phyloP scores from a whole-genome alignment of 2,329 filamentous ascomycete genomes.

The Pseudocercospora eumusae region DNA sequence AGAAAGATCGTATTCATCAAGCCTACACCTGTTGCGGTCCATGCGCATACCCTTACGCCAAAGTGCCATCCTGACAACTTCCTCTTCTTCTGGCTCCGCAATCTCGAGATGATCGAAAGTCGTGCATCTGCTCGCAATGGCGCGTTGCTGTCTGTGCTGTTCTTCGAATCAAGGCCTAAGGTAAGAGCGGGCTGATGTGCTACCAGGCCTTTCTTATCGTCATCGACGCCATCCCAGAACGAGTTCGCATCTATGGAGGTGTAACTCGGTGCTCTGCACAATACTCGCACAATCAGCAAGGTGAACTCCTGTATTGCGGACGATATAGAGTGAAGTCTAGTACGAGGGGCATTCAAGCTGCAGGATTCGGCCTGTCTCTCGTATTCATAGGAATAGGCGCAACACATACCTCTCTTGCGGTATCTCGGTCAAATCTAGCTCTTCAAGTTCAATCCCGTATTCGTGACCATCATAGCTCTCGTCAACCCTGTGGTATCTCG shows the following conservation, averaged over 20 bases:
- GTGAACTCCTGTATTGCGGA: neutral
- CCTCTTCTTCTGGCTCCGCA: conserved; percentile 5
- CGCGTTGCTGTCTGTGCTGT: neutral
- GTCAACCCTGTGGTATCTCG: neutral
- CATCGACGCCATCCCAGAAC: conserved; percentile 7
- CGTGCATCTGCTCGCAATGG: neutral
- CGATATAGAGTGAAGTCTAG: neutral
- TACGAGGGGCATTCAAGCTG: neutral
- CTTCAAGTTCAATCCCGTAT: conserved; percentile 4
- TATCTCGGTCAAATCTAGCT: conserved; percentile 1
- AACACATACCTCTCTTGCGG: conserved; percentile 1
- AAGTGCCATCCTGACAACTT: conserved; percentile 18
- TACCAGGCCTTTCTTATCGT: conserved; percentile 6
- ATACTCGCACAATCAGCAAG: neutral
- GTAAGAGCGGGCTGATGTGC: neutral
- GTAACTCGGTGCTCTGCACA: conserved; percentile 9
- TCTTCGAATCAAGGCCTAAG: neutral
- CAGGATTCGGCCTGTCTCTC: neutral
- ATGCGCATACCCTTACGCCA: conserved; percentile 13
- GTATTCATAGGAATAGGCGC: neutral
- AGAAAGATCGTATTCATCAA: conserved; percentile 6
- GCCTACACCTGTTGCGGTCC: conserved; percentile 5
- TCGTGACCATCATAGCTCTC: conserved; percentile 9
- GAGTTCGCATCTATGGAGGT: conserved; percentile 5
- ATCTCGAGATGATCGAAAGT: conserved; percentile 1